These are phyloP conservation scores for Straminergon stramineum DNA, from an alignment of 225 moss, liverwort and hornwort species.

Conservation along the genomic window DNA sequence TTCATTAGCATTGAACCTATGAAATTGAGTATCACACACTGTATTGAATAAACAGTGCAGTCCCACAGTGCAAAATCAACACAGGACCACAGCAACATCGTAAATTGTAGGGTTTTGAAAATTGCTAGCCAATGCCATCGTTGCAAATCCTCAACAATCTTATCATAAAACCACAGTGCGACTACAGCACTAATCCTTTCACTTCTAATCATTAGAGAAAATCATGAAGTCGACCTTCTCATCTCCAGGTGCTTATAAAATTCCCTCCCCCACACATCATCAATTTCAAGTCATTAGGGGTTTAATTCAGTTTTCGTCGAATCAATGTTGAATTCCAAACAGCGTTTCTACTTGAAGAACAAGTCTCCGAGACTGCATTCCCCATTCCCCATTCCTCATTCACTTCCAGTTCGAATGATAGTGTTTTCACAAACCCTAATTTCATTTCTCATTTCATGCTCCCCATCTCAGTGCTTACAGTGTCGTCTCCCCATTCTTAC, in stretches of 20 bases:
- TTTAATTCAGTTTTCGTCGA: background rate
- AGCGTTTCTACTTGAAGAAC: background rate
- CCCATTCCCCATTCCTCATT: background rate
- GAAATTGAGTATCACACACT: background rate
- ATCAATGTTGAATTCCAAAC: background rate
- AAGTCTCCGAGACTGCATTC: background rate
- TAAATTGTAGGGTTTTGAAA: background rate
- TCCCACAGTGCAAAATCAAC: background rate
- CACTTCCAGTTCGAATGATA: background rate
- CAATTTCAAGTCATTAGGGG: too few species aligned
- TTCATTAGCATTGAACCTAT: background rate
- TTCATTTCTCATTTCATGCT: background rate
- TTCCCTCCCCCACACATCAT: background rate
- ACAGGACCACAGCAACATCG: background rate
- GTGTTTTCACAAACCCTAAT: background rate
- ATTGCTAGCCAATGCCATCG: background rate
- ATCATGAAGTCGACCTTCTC: background rate
- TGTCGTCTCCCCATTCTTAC: background rate
- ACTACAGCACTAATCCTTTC: background rate
- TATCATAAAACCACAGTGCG: background rate
- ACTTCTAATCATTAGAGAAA: background rate
- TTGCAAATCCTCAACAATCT: background rate
- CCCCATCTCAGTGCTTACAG: background rate
- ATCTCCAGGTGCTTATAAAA: background rate
- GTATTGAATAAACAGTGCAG: background rate